A percentile compares a stretch with the other conserved stretches of the same genome.
Conservation (phyloP, 257 asterid genomes). For the Solanum sparsipilum region DNA sequence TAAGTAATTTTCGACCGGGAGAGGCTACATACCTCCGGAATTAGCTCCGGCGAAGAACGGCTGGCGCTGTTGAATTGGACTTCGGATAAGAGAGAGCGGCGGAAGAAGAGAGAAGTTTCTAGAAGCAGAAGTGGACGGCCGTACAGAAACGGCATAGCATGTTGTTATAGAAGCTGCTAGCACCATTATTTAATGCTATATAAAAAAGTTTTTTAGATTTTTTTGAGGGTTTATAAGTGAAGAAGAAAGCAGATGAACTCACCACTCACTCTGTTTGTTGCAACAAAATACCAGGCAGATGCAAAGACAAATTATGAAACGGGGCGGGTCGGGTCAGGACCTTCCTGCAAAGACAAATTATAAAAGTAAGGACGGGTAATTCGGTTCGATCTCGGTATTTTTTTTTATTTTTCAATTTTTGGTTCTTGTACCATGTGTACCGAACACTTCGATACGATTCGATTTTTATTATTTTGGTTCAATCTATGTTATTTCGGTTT, state of each 20-base stretch:
- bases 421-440: too few species aligned
- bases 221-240: background rate
- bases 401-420: fast-evolving
- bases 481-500: too few species aligned
- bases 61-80: background rate
- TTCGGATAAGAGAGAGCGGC: constrained; percentile 2
- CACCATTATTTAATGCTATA: background rate
- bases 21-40: background rate
- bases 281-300: background rate
- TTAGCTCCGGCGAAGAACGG: background rate
- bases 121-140: constrained; percentile 16
- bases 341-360: too few species aligned
- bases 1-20: background rate
- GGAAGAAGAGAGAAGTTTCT: constrained; percentile 18
- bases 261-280: background rate
- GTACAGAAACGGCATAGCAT: constrained; percentile 14
- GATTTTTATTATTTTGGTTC: too few species aligned
- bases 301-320: background rate
- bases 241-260: background rate
- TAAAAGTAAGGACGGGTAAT: too few species aligned
- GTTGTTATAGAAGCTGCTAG: constrained; percentile 11
- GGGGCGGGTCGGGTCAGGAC: too few species aligned
- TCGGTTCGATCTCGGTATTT: too few species aligned
- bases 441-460: too few species aligned
- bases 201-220: background rate